Percentiles rank a stretch among this genome's conserved stretches.
Evolutionary conservation across 768 basidiomycete genomes (phyloP).

Genomic region (Suillus decipiens): DNA sequence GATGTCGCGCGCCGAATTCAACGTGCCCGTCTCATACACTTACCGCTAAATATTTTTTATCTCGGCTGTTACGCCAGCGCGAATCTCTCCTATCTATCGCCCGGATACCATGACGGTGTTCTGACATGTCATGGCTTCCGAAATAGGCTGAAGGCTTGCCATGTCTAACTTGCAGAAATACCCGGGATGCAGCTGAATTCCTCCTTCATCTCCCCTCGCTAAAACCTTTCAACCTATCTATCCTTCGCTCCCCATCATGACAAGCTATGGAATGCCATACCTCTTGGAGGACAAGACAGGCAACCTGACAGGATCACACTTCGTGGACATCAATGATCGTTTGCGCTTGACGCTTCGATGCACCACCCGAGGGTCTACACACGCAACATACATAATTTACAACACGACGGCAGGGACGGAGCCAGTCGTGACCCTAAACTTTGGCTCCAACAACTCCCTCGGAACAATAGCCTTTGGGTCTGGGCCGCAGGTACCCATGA

Average conservation of each 20-base stretch:
- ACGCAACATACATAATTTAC: constrained; percentile 55
- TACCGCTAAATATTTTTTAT: constrained; percentile 17
- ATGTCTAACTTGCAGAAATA: constrained; percentile 26
- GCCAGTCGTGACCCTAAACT: constrained; percentile 46
- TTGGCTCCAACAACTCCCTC: constrained; percentile 49
- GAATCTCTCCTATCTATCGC: constrained; percentile 20
- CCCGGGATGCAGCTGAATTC: constrained; percentile 9
- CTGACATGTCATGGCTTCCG: constrained; percentile 22
- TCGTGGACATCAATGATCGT: constrained; percentile 64
- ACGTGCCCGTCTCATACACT: constrained; percentile 19
- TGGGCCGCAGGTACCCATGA: constrained; percentile 46
- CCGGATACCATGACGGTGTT: constrained; percentile 21
- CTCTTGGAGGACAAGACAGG: constrained; percentile 69
- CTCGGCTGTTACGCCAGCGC: constrained; percentile 23
- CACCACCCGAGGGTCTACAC: constrained; percentile 43
- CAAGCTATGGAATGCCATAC: constrained; percentile 56
- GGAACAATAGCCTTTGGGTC: constrained; percentile 52
- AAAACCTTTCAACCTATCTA: constrained; percentile 7
- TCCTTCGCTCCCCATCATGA: constrained; percentile 29
- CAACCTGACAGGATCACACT: constrained; percentile 52
- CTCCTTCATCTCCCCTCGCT: constrained; percentile 9
- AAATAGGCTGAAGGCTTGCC: constrained; percentile 22
- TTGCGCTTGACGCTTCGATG: constrained; percentile 52
- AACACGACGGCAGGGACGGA: constrained; percentile 36
- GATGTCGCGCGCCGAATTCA: constrained; percentile 15